Conservation (phyloP, 2,329 filamentous ascomycete genomes). For the Scytalidium sp. region DNA sequence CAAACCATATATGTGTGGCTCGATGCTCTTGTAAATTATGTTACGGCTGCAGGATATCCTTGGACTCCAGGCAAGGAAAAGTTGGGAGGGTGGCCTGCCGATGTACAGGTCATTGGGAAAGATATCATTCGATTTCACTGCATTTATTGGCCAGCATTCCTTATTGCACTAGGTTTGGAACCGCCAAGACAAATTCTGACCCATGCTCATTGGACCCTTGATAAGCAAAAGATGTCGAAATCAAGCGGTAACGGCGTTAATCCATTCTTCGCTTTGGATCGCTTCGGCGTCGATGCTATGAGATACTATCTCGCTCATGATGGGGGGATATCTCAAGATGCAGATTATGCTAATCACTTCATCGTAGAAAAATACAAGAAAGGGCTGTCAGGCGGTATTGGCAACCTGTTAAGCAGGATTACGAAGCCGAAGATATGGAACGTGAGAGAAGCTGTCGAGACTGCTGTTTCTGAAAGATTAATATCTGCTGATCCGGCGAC, state of each 20-base stretch:
- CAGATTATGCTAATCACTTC: slow-evolving; percentile 77
- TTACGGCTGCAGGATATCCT: slow-evolving; percentile 84
- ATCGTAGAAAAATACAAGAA: slow-evolving; percentile 79
- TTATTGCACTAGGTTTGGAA: slow-evolving; percentile 82
- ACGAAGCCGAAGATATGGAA: slow-evolving; percentile 68
- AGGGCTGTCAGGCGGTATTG: slow-evolving; percentile 71
- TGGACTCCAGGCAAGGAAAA: slow-evolving; percentile 65
- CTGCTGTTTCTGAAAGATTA: slow-evolving; percentile 17
- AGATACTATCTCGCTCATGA: slow-evolving; percentile 85
- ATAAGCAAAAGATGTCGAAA: slow-evolving; percentile 92
- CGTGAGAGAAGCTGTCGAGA: slow-evolving; percentile 47
- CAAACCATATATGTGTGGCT: slow-evolving; percentile 99
- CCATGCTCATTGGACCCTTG: slow-evolving; percentile 95
- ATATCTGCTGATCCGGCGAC: neutral
- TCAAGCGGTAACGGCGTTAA: slow-evolving; percentile 93
- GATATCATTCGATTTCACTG: slow-evolving; percentile 96
- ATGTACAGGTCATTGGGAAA: slow-evolving; percentile 92
- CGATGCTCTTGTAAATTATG: slow-evolving; percentile 91
- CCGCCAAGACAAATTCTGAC: slow-evolving; percentile 77
- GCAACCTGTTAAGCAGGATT: slow-evolving; percentile 75
- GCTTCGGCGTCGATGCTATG: slow-evolving; percentile 84
- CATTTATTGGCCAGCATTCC: slow-evolving; percentile 96
- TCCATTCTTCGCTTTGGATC: slow-evolving; percentile 84
- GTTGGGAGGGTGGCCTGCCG: slow-evolving; percentile 77
- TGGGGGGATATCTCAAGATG: slow-evolving; percentile 73